A percentile compares a stretch with the other conserved stretches of the same genome.
Conservation (phyloP, 2,329 filamentous ascomycete species). For the Ophiosphaerella narmari region DNA sequence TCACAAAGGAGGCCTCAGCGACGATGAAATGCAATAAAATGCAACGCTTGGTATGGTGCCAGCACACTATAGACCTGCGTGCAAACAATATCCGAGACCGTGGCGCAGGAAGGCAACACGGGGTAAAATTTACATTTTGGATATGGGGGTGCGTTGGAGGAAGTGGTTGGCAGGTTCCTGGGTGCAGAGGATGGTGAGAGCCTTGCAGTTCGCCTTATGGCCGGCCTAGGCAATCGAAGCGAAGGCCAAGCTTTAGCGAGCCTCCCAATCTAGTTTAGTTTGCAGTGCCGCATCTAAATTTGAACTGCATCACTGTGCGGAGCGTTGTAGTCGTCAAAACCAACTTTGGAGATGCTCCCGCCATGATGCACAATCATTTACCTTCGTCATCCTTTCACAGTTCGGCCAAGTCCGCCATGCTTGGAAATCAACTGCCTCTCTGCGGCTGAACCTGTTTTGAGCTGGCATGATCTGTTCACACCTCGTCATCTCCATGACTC, state of each 20-base stretch:
- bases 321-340: neutral
- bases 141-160: neutral
- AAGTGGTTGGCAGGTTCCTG: neutral
- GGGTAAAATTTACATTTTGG: neutral
- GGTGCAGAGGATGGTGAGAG: neutral
- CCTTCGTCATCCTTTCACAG: conserved; percentile 5
- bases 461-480: conserved; percentile 9
- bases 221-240: neutral
- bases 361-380: neutral
- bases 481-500: neutral
- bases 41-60: too few species aligned
- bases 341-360: conserved; percentile 1
- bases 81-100: too few species aligned
- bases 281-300: too few species aligned
- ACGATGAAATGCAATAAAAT: too few species aligned
- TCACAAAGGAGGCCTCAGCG: too few species aligned
- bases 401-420: conserved; percentile 11
- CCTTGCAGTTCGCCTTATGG: conserved; percentile 13
- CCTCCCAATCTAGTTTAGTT: too few species aligned
- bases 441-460: neutral
- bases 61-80: too few species aligned
- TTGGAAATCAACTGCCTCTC: conserved; percentile 5
- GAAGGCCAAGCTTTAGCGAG: neutral
- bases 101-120: neutral
- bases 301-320: neutral